Percentiles rank a stretch among this genome's conserved stretches.
These are phyloP conservation scores for Botrytis deweyae DNA, from an alignment of 2,329 filamentous ascomycete genomes.

Conservation along the genomic window DNA sequence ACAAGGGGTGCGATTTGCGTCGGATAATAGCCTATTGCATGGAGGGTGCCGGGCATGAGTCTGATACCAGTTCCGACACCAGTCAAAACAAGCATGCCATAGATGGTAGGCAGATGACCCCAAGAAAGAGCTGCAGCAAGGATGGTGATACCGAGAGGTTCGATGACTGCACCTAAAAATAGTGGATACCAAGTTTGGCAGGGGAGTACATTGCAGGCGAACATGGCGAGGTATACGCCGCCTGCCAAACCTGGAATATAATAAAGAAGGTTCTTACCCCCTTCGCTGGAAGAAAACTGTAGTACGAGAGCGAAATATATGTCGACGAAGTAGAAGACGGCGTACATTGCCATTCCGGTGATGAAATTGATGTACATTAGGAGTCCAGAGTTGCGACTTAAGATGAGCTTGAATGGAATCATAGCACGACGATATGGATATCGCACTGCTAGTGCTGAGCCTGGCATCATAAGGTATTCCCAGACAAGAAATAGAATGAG, in stretches of 20 bases:
- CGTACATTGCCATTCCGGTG: conserved; percentile 50
- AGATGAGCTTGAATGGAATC: conserved; percentile 61
- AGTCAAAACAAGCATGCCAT: conserved; percentile 64
- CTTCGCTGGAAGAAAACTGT: conserved; percentile 49
- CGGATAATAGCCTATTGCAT: conserved; percentile 62
- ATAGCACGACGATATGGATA: conserved; percentile 59
- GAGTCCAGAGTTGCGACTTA: conserved; percentile 57
- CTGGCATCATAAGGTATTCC: conserved; percentile 48
- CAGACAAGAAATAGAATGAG: conserved; percentile 44
- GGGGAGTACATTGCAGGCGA: conserved; percentile 60
- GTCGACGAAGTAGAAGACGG: conserved; percentile 66
- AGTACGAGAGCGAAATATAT: conserved; percentile 66
- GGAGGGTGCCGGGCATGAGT: conserved; percentile 62
- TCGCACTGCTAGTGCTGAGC: conserved; percentile 46
- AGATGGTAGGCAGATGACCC: conserved; percentile 52
- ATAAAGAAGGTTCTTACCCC: conserved; percentile 59
- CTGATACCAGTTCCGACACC: conserved; percentile 62
- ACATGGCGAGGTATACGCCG: conserved; percentile 58
- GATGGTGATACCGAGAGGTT: conserved; percentile 57
- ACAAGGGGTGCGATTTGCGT: conserved; percentile 57
- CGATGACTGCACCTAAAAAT: conserved; percentile 54
- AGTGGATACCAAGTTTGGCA: conserved; percentile 61
- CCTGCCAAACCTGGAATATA: conserved; percentile 63
- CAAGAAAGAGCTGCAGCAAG: conserved; percentile 56
- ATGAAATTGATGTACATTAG: conserved; percentile 62